Conservation (phyloP, 805 yeast species). For the Groenewaldozyma tartarivorans region DNA sequence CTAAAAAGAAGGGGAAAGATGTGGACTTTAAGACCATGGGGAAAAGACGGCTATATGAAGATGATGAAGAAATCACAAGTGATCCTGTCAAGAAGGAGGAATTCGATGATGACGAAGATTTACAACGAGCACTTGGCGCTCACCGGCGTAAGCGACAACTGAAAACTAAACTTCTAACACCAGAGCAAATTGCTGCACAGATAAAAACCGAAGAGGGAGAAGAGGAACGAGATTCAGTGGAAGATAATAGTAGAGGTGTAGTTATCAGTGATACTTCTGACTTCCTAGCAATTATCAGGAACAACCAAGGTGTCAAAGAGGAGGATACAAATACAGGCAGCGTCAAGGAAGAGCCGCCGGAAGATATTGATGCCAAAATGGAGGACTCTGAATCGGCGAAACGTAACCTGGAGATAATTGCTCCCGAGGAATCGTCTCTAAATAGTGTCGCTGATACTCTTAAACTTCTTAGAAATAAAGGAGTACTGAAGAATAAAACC, state of each 20-base stretch:
- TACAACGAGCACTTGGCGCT: conserved; percentile 25
- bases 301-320: conserved; percentile 8
- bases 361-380: neutral
- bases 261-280: conserved; percentile 37
- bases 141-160: conserved; percentile 24
- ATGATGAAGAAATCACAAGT: conserved; percentile 24
- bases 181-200: conserved; percentile 30
- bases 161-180: conserved; percentile 13
- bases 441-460: conserved; percentile 33
- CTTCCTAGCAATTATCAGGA: conserved; percentile 24
- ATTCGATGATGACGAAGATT: conserved; percentile 28
- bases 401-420: conserved; percentile 10
- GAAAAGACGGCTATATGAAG: conserved; percentile 26
- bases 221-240: conserved; percentile 15
- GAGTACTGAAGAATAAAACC: conserved; percentile 19
- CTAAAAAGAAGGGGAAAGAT: conserved; percentile 32
- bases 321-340: conserved; percentile 6
- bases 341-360: conserved; percentile 6
- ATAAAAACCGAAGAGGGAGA: conserved; percentile 23
- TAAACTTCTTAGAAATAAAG: conserved; percentile 24
- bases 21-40: conserved; percentile 25
- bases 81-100: conserved; percentile 19
- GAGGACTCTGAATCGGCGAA: conserved; percentile 6
- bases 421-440: conserved; percentile 16
- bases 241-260: conserved; percentile 21